Evolutionary conservation across 768 basidiomycete species (phyloP), one percentile per base, ranked within the genome.

Genomic region (Leccinum subtestaceum): DNA sequence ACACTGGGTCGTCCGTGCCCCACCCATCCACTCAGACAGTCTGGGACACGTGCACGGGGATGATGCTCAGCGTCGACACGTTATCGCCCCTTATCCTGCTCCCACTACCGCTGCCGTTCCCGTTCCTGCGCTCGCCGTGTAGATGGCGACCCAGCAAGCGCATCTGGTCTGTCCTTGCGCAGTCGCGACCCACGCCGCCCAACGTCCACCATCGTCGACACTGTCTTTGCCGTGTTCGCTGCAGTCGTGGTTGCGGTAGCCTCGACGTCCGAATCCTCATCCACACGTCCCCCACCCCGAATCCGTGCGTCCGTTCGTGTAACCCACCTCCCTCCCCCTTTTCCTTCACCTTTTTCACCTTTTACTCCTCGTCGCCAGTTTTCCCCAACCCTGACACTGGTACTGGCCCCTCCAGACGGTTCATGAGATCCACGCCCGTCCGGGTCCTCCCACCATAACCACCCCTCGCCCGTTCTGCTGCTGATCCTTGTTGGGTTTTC

Each of bases 291-390:
- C 34, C 34, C 34, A 15, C 53, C 32, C 13, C 57, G 60, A 52
- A 73, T 49, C 52, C 67, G 27, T 4, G 64, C 63, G 36, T 72
- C 71, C 40, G 72, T 72, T 27, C 72, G 55, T 11, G 71, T 72
- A 15, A 70, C 65, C 72, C 72, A 74, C 2, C 63, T 56, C 7
- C 13, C 34, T 1, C 8, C 23, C 1, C 23, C 19, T 64, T 66
- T 70, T 70, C 8, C 3, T 11, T 32, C 31, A 72, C 3, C 60
- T 55, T 8, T 53, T 8, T 34, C 51, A 12, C 36, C 21, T 3
- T 23, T 15, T 12, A 0, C 7, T 48, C 43, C 43, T 43, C n/a
- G 43, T 43, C 43, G 43, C 43, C 43, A 43, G 43, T 43, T 43
- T 10, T 10, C 43, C n/a, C 17, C 9, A 1, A 43, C 40, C 40